Conservation (phyloP, 805 yeast species). For the Metschnikowia koreensis region DNA sequence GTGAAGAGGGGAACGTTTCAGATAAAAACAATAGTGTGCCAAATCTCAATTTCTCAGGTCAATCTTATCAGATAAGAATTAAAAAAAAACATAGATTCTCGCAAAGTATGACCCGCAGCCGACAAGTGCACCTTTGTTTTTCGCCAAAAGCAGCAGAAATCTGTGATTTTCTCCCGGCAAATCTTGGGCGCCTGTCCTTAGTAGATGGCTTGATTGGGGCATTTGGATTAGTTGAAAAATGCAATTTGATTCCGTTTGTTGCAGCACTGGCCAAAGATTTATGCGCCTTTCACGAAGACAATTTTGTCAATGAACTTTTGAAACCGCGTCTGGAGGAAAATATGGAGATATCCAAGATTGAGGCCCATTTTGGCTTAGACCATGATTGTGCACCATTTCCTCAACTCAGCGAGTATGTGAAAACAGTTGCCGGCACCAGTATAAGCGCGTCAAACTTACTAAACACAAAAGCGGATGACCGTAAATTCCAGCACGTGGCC, state of each 20-base stretch:
- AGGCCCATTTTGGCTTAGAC: slow-evolving; percentile 43
- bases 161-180: slow-evolving; percentile 48
- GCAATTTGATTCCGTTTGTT: slow-evolving; percentile 24
- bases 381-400: slow-evolving; percentile 69
- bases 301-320: slow-evolving; percentile 43
- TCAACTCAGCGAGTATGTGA: slow-evolving; percentile 48
- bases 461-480: slow-evolving; percentile 17
- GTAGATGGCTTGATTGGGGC: slow-evolving; percentile 43
- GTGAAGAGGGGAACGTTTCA: too few species aligned
- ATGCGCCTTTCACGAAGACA: slow-evolving; percentile 47
- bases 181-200: slow-evolving; percentile 48
- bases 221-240: slow-evolving; percentile 31
- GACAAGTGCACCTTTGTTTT: slow-evolving; percentile 2
- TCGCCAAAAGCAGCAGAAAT: slow-evolving; percentile 1
- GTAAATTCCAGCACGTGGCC: slow-evolving; percentile 23
- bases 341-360: not conserved
- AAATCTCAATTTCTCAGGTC: too few species aligned
- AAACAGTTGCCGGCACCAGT: slow-evolving; percentile 55
- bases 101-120: not conserved
- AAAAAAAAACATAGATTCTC: too few species aligned
- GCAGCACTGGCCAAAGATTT: slow-evolving; percentile 39
- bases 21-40: too few species aligned
- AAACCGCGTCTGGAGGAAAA: slow-evolving; percentile 3
- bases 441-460: slow-evolving; percentile 43
- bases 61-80: too few species aligned